A percentile compares a stretch with the other conserved stretches of the same genome.
Conservation (phyloP, 1,284 basidiomycete genomes). For the Fereydounia khargensis region DNA sequence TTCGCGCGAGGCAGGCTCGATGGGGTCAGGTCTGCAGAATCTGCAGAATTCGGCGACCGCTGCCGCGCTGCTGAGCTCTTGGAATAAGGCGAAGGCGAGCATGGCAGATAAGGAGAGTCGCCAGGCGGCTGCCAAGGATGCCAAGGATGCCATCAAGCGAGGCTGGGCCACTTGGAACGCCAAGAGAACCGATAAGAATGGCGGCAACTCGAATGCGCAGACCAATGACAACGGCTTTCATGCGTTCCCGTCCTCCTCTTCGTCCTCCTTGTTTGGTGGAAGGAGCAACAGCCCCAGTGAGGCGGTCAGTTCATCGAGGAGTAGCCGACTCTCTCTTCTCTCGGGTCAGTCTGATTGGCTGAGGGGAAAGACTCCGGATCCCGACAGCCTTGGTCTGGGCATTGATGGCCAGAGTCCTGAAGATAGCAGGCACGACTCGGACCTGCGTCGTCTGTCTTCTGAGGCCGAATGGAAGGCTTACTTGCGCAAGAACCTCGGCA, state of each 20-base stretch:
- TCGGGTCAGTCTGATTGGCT: conserved; percentile 30
- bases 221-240: neutral
- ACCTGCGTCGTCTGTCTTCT: too few relatives aligned
- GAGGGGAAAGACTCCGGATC: conserved; percentile 33
- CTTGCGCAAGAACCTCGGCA: too few relatives aligned
- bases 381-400: conserved; percentile 28
- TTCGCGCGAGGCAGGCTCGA: too few relatives aligned
- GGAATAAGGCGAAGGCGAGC: conserved; percentile 51
- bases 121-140: conserved; percentile 46
- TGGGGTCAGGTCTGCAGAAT: too few relatives aligned
- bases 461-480: too few relatives aligned
- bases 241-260: conserved; percentile 1
- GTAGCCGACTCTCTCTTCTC: conserved; percentile 21
- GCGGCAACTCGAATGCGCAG: neutral
- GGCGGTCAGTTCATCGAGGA: too few relatives aligned
- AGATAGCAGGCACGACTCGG: conserved; percentile 8
- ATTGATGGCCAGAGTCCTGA: conserved; percentile 29
- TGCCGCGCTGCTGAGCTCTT: conserved; percentile 26
- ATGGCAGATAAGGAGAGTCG: conserved; percentile 52
- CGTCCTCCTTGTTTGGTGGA: conserved; percentile 2
- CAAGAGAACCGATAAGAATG: conserved; percentile 15
- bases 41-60: conserved; percentile 11
- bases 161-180: conserved; percentile 52
- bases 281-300: too few relatives aligned
- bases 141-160: conserved; percentile 51